Percentiles rank a stretch among this genome's conserved stretches.
Evolutionary conservation across 495 filamentous ascomycete species (phyloP).

Genomic region (Aspergillus affinis): DNA sequence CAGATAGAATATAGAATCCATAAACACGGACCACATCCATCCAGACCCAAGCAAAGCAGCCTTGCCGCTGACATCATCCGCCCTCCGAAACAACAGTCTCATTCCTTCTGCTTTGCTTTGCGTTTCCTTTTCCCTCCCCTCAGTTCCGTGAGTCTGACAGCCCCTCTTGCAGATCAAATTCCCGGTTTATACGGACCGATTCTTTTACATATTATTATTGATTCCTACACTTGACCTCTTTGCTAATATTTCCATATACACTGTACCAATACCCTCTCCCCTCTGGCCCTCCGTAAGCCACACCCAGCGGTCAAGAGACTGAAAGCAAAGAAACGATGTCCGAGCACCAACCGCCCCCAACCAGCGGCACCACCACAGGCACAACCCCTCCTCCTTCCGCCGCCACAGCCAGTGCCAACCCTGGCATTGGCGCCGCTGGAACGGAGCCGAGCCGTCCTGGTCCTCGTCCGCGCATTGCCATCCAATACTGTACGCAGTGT

Average conservation of each 20-base stretch:
- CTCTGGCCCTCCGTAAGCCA: too few species aligned
- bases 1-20: too few species aligned
- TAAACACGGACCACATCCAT: background rate
- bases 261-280: too few species aligned
- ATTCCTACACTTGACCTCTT: too few species aligned
- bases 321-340: background rate
- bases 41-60: background rate
- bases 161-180: background rate
- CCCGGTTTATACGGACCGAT: conserved; percentile 6
- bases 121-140: conserved; percentile 3
- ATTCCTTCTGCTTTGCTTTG: background rate
- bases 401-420: background rate
- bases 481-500: conserved; percentile 80
- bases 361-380: too few species aligned
- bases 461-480: conserved; percentile 64
- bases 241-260: too few species aligned
- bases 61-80: background rate
- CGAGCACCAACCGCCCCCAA: conserved; percentile 5
- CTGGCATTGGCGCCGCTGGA: background rate
- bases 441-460: conserved; percentile 18
- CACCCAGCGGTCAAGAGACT: background rate
- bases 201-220: too few species aligned
- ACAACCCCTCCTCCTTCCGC: background rate
- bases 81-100: background rate
- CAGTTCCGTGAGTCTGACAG: background rate